phyloP scores from a whole-genome alignment of 164 flowering plant genomes.

The Berberis thunbergii region DNA sequence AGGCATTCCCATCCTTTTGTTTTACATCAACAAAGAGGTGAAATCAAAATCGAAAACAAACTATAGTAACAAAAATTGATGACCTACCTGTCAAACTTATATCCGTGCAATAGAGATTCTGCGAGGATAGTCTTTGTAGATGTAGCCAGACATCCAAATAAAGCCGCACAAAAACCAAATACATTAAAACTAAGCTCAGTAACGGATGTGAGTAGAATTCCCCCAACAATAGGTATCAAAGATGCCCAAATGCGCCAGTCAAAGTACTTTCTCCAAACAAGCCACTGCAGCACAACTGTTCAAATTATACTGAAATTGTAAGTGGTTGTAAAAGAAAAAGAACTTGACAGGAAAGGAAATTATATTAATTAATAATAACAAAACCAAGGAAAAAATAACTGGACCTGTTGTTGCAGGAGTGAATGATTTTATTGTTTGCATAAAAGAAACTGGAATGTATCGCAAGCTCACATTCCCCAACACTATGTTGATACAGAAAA shows the following conservation, averaged over 20 bases:
- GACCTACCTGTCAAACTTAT: conserved; percentile 84
- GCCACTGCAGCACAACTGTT: conserved; percentile 91
- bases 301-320: background rate
- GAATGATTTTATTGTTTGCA: conserved; percentile 97
- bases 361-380: too few relatives aligned
- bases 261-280: conserved; percentile 82
- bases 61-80: background rate
- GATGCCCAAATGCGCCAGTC: conserved; percentile 94
- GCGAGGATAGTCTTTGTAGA: conserved; percentile 97
- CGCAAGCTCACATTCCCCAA: conserved; percentile 94
- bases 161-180: conserved; percentile 87
- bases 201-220: conserved; percentile 85
- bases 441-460: conserved; percentile 93
- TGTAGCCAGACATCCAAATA: conserved; percentile 93
- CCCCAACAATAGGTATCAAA: conserved; percentile 90
- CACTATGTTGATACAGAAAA: conserved; percentile 92
- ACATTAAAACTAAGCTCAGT: conserved; percentile 92
- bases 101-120: conserved; percentile 89
- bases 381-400: conserved; percentile 3
- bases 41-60: background rate
- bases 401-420: conserved; percentile 99
- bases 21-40: too few relatives aligned
- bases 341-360: too few relatives aligned
- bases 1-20: too few relatives aligned
- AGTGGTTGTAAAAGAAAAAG: too few relatives aligned